Conservation (phyloP, 2,329 filamentous ascomycete genomes). For the Colletotrichum tropicicola region DNA sequence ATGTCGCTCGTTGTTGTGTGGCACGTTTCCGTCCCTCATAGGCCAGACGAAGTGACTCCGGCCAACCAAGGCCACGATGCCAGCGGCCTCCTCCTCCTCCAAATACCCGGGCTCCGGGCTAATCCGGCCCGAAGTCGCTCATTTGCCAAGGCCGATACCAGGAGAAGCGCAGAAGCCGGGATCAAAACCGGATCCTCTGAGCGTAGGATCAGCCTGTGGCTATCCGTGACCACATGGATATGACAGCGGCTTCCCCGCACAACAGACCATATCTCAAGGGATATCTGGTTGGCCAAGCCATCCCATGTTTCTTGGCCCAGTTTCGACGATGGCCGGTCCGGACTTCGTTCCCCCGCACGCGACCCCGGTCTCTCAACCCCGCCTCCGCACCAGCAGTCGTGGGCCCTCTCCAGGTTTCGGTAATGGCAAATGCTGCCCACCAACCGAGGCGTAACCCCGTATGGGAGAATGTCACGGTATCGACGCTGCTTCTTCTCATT, state of each 20-base stretch:
- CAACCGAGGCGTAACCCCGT: background rate
- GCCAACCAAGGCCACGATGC: background rate
- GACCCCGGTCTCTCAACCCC: conserved; percentile 9
- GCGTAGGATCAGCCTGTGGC: background rate
- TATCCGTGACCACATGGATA: background rate
- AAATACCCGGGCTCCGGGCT: background rate
- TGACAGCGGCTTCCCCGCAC: background rate
- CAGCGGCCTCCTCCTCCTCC: background rate
- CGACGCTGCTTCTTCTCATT: background rate
- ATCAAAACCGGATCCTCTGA: background rate
- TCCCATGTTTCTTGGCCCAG: background rate
- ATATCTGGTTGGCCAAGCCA: background rate
- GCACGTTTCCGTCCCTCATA: background rate
- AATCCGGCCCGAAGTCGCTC: conserved; percentile 3
- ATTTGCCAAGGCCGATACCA: background rate
- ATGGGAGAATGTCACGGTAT: background rate
- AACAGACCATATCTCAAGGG: background rate
- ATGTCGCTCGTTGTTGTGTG: background rate
- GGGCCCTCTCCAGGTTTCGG: background rate
- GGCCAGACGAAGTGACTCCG: background rate
- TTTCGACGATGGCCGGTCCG: conserved; percentile 17
- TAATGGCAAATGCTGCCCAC: background rate
- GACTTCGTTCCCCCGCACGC: conserved; percentile 18
- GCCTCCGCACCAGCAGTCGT: conserved; percentile 13
- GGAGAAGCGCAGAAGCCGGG: background rate